Conservation (phyloP, 169 alveolate species). For the Cyclospora cayetanensis region DNA sequence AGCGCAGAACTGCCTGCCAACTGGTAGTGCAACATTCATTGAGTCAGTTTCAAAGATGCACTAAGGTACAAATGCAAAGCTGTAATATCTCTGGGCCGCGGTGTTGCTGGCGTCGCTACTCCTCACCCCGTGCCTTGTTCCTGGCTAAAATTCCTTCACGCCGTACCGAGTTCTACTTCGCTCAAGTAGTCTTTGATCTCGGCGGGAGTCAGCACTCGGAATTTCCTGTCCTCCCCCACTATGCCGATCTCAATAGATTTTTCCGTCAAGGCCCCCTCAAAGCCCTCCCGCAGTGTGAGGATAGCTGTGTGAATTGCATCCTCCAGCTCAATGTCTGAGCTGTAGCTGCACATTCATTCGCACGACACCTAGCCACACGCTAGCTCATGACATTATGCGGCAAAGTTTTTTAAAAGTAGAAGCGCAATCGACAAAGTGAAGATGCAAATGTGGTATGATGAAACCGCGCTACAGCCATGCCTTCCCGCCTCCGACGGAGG, state of each 20-base stretch:
- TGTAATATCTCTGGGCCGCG: too few relatives aligned
- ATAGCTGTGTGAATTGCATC: slow-evolving; percentile 97
- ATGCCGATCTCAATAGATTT: slow-evolving; percentile 97
- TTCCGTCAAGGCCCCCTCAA: slow-evolving; percentile 98
- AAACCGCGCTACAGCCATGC: too few relatives aligned
- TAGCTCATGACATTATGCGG: too few relatives aligned
- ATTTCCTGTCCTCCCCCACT: slow-evolving; percentile 88
- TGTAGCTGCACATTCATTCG: slow-evolving; percentile 86
- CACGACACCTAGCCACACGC: too few relatives aligned
- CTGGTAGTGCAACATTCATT: too few relatives aligned
- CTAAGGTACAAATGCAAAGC: too few relatives aligned
- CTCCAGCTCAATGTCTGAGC: slow-evolving; percentile 94
- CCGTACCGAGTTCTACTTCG: slow-evolving; percentile 81
- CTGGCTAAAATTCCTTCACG: neutral
- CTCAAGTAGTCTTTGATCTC: slow-evolving; percentile 85
- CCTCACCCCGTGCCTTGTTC: neutral
- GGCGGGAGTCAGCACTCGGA: slow-evolving; percentile 82
- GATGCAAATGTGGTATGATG: too few relatives aligned
- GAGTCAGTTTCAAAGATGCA: too few relatives aligned
- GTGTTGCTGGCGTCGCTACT: neutral
- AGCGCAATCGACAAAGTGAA: too few relatives aligned
- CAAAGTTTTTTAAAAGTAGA: too few relatives aligned
- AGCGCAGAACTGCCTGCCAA: too few relatives aligned
- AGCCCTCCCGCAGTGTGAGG: slow-evolving; percentile 92
- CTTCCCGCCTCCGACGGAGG: too few relatives aligned